phyloP scores from a whole-genome alignment of 2,329 filamentous ascomycete species.

The Lojkania enalia region DNA sequence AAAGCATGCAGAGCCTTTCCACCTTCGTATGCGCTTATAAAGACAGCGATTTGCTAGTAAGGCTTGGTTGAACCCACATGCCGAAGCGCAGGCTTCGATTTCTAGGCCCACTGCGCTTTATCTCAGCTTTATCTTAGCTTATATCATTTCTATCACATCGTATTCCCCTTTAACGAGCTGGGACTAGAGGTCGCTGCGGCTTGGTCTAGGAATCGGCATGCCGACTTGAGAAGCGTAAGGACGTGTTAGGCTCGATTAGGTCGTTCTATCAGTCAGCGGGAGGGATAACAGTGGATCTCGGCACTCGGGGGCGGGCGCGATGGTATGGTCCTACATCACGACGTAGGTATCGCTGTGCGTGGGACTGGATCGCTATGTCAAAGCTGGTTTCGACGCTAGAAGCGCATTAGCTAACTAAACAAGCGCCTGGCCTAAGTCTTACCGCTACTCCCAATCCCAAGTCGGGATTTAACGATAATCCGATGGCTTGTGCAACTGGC shows the following conservation, averaged over 20 bases:
- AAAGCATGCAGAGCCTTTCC: background rate
- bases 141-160: background rate
- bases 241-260: background rate
- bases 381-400: background rate
- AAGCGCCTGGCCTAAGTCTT: no score
- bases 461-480: no score
- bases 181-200: background rate
- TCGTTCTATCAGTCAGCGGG: background rate
- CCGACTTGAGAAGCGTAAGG: background rate
- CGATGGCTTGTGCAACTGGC: no score
- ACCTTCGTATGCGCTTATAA: background rate
- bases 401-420: background rate
- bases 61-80: background rate
- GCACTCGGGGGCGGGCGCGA: background rate
- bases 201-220: background rate
- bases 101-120: background rate
- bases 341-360: background rate
- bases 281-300: no score
- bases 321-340: background rate
- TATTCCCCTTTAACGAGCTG: background rate
- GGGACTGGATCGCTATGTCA: background rate
- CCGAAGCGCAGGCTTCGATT: background rate
- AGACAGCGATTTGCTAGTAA: no score
- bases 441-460: no score
- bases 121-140: background rate